Conservation (phyloP, 2,329 filamentous ascomycete species). For the Cladosporium colombiae region DNA sequence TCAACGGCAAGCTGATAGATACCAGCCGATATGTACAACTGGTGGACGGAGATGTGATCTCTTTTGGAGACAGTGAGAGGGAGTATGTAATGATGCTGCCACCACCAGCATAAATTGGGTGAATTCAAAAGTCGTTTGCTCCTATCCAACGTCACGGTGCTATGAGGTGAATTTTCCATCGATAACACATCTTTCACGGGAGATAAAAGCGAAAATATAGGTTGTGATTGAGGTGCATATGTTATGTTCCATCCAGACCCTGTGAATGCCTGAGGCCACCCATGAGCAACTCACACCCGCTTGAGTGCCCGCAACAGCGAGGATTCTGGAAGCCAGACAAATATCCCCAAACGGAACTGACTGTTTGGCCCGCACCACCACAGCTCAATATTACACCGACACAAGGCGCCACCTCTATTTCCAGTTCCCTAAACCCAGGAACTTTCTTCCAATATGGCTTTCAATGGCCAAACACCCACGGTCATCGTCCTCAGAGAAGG, state of each 20-base stretch:
- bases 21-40: slow-evolving; percentile 82
- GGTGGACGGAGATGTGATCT: slow-evolving; percentile 82
- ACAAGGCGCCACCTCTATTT: neutral
- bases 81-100: slow-evolving; percentile 96
- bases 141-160: neutral
- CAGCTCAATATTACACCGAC: slow-evolving; percentile 1
- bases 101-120: slow-evolving; percentile 34
- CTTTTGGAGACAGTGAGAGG: slow-evolving; percentile 82
- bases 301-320: slow-evolving; percentile 12
- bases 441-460: slow-evolving; percentile 70
- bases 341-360: slow-evolving; percentile 7
- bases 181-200: too few species aligned
- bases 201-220: too few species aligned
- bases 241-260: neutral
- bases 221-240: neutral
- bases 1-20: slow-evolving; percentile 76
- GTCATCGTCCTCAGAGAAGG: slow-evolving; percentile 98
- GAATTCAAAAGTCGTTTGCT: neutral
- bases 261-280: neutral
- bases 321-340: slow-evolving; percentile 19
- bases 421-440: neutral
- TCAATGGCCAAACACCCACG: slow-evolving; percentile 94
- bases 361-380: slow-evolving; percentile 5
- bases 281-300: neutral
- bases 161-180: neutral